These are phyloP conservation scores for Globisporangium cylindrosporum DNA, from an alignment of 352 stramenopile species.

Conservation along the genomic window DNA sequence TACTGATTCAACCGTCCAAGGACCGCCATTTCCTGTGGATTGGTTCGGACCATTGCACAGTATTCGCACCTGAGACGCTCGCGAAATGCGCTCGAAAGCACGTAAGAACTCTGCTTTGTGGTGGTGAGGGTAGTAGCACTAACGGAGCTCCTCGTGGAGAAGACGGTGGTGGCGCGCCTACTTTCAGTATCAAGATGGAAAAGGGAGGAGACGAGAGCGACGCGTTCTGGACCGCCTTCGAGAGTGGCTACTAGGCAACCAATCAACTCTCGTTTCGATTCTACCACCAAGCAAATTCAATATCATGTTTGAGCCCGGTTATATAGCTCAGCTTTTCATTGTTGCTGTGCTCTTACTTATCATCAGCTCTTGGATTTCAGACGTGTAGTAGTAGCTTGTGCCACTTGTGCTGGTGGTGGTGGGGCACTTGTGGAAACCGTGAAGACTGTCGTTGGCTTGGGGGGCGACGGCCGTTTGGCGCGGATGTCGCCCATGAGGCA, in stretches of 20 bases:
- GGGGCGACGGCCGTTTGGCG: conserved; percentile 16
- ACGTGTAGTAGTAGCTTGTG: neutral
- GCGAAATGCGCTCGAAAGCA: conserved; percentile 21
- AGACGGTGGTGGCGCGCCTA: neutral
- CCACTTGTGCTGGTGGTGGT: neutral
- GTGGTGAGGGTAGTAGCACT: neutral
- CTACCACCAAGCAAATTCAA: neutral
- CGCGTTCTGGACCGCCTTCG: conserved; percentile 58
- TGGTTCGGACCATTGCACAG: conserved; percentile 10
- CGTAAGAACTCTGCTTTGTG: neutral
- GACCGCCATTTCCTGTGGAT: conserved; percentile 40
- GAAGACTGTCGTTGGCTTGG: neutral
- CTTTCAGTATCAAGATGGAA: conserved; percentile 19
- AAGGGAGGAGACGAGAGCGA: conserved; percentile 42
- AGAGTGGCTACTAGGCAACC: conserved; percentile 47
- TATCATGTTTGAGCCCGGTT: no score
- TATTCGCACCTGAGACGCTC: conserved; percentile 16
- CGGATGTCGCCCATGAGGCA: conserved; percentile 38
- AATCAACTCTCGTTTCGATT: neutral
- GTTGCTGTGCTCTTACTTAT: no score
- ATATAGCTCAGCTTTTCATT: no score
- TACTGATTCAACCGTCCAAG: conserved; percentile 24
- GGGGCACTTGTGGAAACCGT: no score
- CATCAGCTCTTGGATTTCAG: no score
- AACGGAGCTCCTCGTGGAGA: neutral